phyloP scores from a whole-genome alignment of 306 rosid genomes.

The Prosopis cineraria region DNA sequence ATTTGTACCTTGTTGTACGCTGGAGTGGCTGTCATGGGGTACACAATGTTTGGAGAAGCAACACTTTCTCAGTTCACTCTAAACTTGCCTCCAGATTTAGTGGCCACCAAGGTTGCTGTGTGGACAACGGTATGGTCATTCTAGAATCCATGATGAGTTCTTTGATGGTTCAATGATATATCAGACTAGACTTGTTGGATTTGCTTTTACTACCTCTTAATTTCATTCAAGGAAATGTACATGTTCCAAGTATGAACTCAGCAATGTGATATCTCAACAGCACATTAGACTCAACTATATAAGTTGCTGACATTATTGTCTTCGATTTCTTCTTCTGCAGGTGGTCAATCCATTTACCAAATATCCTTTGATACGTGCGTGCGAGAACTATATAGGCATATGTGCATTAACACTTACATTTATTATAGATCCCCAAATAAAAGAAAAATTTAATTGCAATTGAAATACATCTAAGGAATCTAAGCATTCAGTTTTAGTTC shows the following conservation, averaged over 20 bases:
- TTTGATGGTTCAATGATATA: not conserved
- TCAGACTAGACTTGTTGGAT: slow-evolving; percentile 5
- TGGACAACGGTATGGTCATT: slow-evolving; percentile 88
- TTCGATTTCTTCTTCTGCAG: slow-evolving; percentile 58
- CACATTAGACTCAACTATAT: slow-evolving; percentile 16
- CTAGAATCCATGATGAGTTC: slow-evolving; percentile 16
- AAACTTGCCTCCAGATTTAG: slow-evolving; percentile 81
- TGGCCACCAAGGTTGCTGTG: slow-evolving; percentile 88
- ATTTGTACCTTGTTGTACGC: slow-evolving; percentile 77
- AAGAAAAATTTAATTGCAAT: not conserved
- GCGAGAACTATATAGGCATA: not conserved
- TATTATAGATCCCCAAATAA: not conserved
- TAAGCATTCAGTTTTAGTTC: not conserved
- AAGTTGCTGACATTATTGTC: slow-evolving; percentile 31
- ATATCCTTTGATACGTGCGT: slow-evolving; percentile 67
- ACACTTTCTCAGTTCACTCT: slow-evolving; percentile 88
- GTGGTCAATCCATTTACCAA: slow-evolving; percentile 97
- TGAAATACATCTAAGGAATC: not conserved
- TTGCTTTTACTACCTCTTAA: not conserved
- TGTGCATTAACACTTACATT: not conserved
- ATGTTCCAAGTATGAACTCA: not conserved
- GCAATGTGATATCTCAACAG: slow-evolving; percentile 3
- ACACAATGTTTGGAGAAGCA: slow-evolving; percentile 92
- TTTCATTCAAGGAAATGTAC: slow-evolving; percentile 1
- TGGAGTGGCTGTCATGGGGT: slow-evolving; percentile 90